phyloP scores from a whole-genome alignment of 2,329 filamentous ascomycete genomes.

The Pestalotiopsis sp. region DNA sequence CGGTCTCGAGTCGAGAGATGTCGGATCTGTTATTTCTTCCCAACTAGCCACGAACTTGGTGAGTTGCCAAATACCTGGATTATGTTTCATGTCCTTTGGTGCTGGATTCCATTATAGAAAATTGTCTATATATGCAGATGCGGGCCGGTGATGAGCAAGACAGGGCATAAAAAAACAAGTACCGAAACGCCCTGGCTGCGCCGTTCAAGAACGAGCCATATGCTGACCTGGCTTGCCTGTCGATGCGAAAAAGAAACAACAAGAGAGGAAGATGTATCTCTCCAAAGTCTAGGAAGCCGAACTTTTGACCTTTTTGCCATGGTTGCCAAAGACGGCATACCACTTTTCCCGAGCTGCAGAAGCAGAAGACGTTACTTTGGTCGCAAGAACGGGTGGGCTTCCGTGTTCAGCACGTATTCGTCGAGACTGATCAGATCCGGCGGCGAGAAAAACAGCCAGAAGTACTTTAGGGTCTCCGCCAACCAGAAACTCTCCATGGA shows the following conservation, averaged over 20 bases:
- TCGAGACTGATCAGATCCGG: slow-evolving; percentile 67
- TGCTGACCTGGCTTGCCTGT: neutral
- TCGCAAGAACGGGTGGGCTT: slow-evolving; percentile 46
- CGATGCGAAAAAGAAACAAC: neutral
- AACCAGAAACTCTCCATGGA: slow-evolving; percentile 67
- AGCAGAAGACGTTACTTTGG: slow-evolving; percentile 1
- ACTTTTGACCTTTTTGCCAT: neutral
- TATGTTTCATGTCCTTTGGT: neutral
- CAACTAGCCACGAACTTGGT: neutral
- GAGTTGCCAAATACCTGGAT: neutral
- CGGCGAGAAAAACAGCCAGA: slow-evolving; percentile 71
- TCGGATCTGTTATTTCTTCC: neutral
- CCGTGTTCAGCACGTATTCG: slow-evolving; percentile 64
- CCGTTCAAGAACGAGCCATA: neutral
- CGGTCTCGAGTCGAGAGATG: neutral
- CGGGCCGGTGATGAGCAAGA: neutral
- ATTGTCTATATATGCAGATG: neutral
- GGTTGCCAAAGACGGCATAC: neutral
- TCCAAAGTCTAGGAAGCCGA: neutral
- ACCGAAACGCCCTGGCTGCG: neutral
- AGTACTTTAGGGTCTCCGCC: slow-evolving; percentile 75
- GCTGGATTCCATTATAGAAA: neutral
- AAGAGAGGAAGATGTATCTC: neutral
- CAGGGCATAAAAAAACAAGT: neutral
- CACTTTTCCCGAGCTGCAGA: neutral